phyloP scores from a whole-genome alignment of 1,284 basidiomycete genomes.

The Gomphus bonarii region DNA sequence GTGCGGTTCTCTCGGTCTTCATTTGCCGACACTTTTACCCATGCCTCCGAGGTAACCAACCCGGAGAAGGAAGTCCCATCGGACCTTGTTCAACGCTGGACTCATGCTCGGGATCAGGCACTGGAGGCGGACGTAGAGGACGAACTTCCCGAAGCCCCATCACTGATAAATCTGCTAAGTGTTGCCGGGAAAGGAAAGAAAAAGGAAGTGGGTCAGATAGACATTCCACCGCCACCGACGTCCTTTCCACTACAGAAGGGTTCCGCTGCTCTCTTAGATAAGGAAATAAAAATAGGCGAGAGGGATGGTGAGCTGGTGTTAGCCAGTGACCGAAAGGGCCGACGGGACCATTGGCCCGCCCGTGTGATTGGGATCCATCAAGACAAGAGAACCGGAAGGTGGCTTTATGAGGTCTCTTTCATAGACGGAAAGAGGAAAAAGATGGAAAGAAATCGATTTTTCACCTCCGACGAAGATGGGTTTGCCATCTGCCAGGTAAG shows the following conservation, averaged over 20 bases:
- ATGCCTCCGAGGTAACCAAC: not conserved
- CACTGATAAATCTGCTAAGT: not conserved
- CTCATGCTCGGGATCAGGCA: not conserved
- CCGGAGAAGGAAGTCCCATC: not conserved
- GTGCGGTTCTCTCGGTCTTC: not conserved
- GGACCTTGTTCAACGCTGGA: constrained; percentile 1
- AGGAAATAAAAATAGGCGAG: constrained; percentile 2
- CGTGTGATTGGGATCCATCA: constrained; percentile 1
- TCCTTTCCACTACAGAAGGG: not conserved
- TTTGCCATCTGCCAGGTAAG: constrained; percentile 8
- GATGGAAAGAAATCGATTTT: constrained; percentile 3
- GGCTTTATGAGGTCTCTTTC: constrained; percentile 8
- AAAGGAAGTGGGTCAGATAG: not conserved
- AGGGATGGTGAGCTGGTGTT: constrained; percentile 48
- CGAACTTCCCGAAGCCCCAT: constrained; percentile 3
- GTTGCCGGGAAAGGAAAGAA: not conserved
- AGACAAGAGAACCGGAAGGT: constrained; percentile 1
- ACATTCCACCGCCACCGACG: not conserved
- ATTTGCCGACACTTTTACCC: not conserved
- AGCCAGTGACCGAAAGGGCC: constrained; percentile 27
- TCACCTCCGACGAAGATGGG: not conserved
- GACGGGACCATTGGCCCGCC: constrained; percentile 10
- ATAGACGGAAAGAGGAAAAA: constrained; percentile 10
- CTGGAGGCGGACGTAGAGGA: constrained; percentile 9
- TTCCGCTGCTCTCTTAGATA: not conserved